Conservation (phyloP, 495 filamentous ascomycete species). For the Penicillium alfredii region DNA sequence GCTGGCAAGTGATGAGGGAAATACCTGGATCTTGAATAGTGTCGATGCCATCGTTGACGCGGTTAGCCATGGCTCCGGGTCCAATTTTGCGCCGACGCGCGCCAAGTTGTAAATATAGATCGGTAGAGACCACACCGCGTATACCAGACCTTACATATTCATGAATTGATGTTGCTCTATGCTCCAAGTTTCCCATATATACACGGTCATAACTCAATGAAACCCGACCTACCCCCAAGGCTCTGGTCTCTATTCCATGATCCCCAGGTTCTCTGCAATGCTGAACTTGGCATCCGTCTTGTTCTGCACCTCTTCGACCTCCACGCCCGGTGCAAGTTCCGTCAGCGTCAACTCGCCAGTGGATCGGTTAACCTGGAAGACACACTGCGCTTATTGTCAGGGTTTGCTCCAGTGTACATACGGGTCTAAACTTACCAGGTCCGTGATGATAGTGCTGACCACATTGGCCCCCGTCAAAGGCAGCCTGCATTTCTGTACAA, state of each 20-base stretch:
- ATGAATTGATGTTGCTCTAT: no score
- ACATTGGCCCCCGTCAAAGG: conserved; percentile 80
- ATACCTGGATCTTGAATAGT: conserved; percentile 61
- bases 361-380: conserved; percentile 81
- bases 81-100: conserved; percentile 58
- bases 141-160: no score
- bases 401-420: background rate
- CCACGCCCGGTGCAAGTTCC: conserved; percentile 79
- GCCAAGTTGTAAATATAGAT: no score
- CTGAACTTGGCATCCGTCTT: conserved; percentile 81
- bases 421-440: conserved; percentile 54
- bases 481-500: conserved; percentile 77
- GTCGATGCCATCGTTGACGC: conserved; percentile 63
- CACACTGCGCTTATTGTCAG: conserved; percentile 39
- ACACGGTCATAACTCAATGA: no score
- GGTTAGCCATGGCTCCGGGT: conserved; percentile 52
- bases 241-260: conserved; percentile 70
- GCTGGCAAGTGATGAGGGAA: conserved; percentile 68
- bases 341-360: conserved; percentile 68
- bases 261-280: conserved; percentile 63
- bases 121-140: no score
- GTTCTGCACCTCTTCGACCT: conserved; percentile 73
- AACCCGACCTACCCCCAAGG: no score
- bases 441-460: conserved; percentile 87
- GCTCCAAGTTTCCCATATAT: no score